Evolutionary conservation across 116 monocot species (phyloP).

Genomic region (Iris pallida): DNA sequence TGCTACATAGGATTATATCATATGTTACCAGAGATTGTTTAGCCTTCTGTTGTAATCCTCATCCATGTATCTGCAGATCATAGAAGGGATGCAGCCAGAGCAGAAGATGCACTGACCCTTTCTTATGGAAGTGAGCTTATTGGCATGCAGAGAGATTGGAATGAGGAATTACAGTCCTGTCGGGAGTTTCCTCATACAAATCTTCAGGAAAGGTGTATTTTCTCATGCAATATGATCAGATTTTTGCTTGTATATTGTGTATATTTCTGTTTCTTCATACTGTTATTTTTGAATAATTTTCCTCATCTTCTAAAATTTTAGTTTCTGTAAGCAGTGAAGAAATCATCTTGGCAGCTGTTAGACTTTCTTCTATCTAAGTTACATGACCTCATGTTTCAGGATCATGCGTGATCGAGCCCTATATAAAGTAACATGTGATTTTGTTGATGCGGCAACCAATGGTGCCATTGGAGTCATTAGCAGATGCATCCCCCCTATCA

Average conservation of each 20-base stretch:
- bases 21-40: no score
- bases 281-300: not conserved
- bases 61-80: conserved; percentile 45
- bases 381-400: conserved; percentile 37
- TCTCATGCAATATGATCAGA: not conserved
- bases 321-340: not conserved
- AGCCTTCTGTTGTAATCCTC: no score
- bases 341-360: not conserved
- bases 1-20: no score
- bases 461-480: conserved; percentile 96
- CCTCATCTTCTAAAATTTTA: not conserved
- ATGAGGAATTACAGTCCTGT: conserved; percentile 96
- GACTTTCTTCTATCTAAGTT: not conserved
- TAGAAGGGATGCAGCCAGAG: conserved; percentile 85
- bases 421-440: conserved; percentile 96
- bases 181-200: conserved; percentile 86
- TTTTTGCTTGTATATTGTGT: not conserved
- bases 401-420: conserved; percentile 93
- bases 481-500: conserved; percentile 90
- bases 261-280: not conserved
- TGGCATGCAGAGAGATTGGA: conserved; percentile 99
- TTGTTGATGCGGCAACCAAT: conserved; percentile 91
- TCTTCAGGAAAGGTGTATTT: conserved; percentile 81
- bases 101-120: conserved; percentile 73
- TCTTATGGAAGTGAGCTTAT: conserved; percentile 86